Base-by-base conservation (phyloP, 345 rosid genomes). In the Alliaria petiolata region DNA sequence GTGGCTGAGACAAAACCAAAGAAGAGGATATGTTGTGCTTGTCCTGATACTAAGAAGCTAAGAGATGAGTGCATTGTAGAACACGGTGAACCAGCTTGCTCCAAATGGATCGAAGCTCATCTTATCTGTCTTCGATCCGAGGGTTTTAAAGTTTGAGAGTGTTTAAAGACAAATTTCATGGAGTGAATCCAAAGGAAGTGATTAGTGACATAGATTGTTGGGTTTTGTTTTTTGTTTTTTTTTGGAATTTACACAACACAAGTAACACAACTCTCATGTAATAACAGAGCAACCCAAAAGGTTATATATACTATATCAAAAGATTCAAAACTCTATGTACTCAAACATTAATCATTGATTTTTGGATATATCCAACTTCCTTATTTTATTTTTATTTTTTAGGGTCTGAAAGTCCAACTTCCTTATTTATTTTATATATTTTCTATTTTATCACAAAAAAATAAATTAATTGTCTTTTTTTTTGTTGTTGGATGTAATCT, bases 61-160 rank as follows among this genome's bases (percentile, higher is more conserved):
- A 87, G 98, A 79, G 98, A 93, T 38, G 96, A 87, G 70, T 93
- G 98, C 85, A 82, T 93, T 14, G 88, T 93, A 42, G 78, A 87
- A 77, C 89, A 90, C 16, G 96, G 89, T 56, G 93, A 93, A 85
- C 82, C 81, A 20, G 89, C 93, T 54, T 90, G 98, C 71, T 80
- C 79, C 7, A 90, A 93, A 81, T 90, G 93, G 96, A 93, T 90
- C 4, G 92, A 90, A 74, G 98, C 96, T 85, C 97, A 93, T 82
- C 79, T 70, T 20, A 50, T 42, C 54, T 90, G 97, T 80, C 96
- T 93, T 72, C 91, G 91, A 14, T 85, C 89, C 0, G 97, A 93
- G 78, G 97, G 91, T 46, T 93, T 90, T 49, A 89, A 87, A 43
- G 84, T 93, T 69, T 93, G 80, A 93, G 67, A 39, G 31, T 43